phyloP scores from a whole-genome alignment of 1,284 basidiomycete genomes.

The Heterobasidion annosum region DNA sequence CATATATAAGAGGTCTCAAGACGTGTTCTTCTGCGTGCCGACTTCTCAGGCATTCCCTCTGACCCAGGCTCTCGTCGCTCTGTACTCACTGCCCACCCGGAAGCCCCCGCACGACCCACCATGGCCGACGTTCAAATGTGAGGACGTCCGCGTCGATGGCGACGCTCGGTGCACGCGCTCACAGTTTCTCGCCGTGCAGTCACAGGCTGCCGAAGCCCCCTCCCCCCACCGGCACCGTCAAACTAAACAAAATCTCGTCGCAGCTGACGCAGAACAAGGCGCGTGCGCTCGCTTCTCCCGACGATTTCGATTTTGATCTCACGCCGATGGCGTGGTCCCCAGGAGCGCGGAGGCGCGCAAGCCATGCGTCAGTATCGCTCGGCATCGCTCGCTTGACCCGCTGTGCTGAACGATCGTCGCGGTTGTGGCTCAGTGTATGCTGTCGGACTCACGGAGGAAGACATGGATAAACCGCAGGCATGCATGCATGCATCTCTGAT shows the following conservation, averaged over 20 bases:
- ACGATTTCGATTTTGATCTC: not conserved
- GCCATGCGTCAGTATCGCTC: constrained; percentile 61
- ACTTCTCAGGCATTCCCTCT: not conserved
- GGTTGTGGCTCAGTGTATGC: constrained; percentile 51
- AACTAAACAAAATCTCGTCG: constrained; percentile 65
- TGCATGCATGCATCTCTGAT: constrained; percentile 1
- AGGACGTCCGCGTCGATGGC: constrained; percentile 8
- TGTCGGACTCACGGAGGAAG: constrained; percentile 65
- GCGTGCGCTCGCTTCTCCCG: not conserved
- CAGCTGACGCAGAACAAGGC: constrained; percentile 66
- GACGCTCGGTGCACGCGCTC: not conserved
- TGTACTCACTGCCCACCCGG: no score
- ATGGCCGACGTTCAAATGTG: constrained; percentile 50
- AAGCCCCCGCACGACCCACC: no score
- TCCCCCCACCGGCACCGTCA: constrained; percentile 29
- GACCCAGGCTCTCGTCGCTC: not conserved
- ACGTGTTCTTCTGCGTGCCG: not conserved
- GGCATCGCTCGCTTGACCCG: not conserved
- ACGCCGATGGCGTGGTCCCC: not conserved
- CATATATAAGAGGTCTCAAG: not conserved
- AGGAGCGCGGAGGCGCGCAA: constrained; percentile 70
- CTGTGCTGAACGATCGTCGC: constrained; percentile 2
- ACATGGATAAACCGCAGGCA: constrained; percentile 78
- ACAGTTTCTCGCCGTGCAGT: constrained; percentile 16
- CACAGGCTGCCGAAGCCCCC: constrained; percentile 30